Percentiles rank a stretch among this genome's conserved stretches.
Evolutionary conservation across 768 basidiomycete species (phyloP).

Genomic region (Mrakia hoshinonis): DNA sequence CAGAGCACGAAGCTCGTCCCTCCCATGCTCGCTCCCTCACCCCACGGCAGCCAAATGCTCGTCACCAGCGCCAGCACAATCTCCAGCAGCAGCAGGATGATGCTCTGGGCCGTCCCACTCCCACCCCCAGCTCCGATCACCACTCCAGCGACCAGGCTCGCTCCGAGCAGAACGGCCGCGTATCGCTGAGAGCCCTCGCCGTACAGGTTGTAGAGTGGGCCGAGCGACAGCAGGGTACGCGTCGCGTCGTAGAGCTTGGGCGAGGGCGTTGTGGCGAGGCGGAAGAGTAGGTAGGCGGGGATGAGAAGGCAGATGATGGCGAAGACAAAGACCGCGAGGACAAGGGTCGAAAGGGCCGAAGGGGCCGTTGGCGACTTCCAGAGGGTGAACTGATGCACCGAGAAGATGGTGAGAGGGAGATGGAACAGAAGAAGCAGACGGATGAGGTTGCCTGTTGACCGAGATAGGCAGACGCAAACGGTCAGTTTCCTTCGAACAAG

Average conservation of each 20-base stretch:
- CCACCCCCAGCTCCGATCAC: conserved; percentile 82
- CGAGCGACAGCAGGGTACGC: conserved; percentile 75
- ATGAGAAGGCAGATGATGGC: conserved; percentile 66
- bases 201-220: conserved; percentile 91
- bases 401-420: conserved; percentile 85
- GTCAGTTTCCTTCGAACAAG: background rate
- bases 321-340: conserved; percentile 74
- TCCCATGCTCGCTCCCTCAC: conserved; percentile 92
- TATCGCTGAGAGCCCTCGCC: conserved; percentile 84
- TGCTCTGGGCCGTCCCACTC: conserved; percentile 83
- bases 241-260: conserved; percentile 93
- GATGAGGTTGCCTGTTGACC: conserved; percentile 64
- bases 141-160: conserved; percentile 71
- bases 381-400: conserved; percentile 72
- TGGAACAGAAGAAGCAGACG: conserved; percentile 88
- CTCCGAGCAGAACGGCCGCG: conserved; percentile 66
- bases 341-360: conserved; percentile 52
- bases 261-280: conserved; percentile 70
- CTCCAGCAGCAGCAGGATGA: conserved; percentile 81
- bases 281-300: conserved; percentile 64
- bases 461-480: conserved; percentile 23
- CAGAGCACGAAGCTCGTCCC: conserved; percentile 88
- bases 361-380: conserved; percentile 44
- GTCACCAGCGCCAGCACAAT: conserved; percentile 61
- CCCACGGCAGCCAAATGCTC: conserved; percentile 94